A percentile compares a stretch with the other conserved stretches of the same genome.
These are phyloP conservation scores for Dioscorea dumetorum DNA, from an alignment of 106 monocot species.

Conservation along the genomic window DNA sequence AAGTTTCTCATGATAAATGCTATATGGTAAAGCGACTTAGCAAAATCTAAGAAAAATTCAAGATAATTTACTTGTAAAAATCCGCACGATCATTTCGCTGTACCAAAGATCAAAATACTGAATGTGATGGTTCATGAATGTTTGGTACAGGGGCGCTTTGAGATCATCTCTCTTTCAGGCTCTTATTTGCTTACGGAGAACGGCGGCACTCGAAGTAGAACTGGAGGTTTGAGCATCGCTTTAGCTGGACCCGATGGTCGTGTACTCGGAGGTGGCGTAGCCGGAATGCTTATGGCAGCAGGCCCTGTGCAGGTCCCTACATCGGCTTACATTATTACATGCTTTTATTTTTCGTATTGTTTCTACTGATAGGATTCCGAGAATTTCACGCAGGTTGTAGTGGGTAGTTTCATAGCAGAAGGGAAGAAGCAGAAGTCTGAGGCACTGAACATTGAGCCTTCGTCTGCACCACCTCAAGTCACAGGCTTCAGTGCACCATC, in stretches of 20 bases:
- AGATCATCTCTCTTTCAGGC: slow-evolving; percentile 84
- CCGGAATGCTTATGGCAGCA: slow-evolving; percentile 80
- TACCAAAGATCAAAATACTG: too few relatives aligned
- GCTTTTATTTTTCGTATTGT: neutral
- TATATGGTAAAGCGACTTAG: too few relatives aligned
- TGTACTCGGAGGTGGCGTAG: slow-evolving; percentile 82
- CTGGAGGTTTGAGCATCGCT: slow-evolving; percentile 73
- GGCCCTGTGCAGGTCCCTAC: slow-evolving; percentile 66
- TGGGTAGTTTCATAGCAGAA: slow-evolving; percentile 78
- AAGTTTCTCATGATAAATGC: too few relatives aligned
- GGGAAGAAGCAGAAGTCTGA: slow-evolving; percentile 58
- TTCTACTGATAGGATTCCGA: neutral
- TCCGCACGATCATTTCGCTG: too few relatives aligned
- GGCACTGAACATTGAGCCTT: slow-evolving; percentile 18
- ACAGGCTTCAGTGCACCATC: slow-evolving; percentile 29
- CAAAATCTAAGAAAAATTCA: too few relatives aligned
- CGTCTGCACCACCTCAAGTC: slow-evolving; percentile 24
- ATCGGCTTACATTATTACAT: neutral
- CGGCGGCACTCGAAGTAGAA: slow-evolving; percentile 60
- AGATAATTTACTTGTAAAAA: too few relatives aligned
- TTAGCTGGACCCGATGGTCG: slow-evolving; percentile 82
- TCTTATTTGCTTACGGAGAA: slow-evolving; percentile 67
- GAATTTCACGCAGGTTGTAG: slow-evolving; percentile 44
- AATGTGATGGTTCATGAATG: too few relatives aligned
- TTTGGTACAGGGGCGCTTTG: slow-evolving; percentile 65